Percentiles rank a stretch among this genome's conserved stretches.
phyloP scores from a whole-genome alignment of 108 stramenopile species.

The Conticribra weissflogii region DNA sequence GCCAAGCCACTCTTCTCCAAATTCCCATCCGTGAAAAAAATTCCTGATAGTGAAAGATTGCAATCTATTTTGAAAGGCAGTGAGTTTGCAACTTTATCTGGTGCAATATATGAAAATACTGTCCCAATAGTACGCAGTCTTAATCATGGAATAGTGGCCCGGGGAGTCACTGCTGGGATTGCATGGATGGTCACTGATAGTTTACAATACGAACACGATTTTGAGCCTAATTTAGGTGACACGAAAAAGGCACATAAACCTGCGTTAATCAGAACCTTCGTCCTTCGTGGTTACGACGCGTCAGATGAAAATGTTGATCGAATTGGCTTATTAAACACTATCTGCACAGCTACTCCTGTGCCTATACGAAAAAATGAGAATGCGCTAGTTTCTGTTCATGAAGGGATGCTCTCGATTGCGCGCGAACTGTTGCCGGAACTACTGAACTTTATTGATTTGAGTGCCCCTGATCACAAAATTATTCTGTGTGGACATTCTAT shows the following conservation, averaged over 20 bases:
- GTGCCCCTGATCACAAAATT: conserved; percentile 63
- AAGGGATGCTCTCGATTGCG: conserved; percentile 70
- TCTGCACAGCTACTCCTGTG: conserved; percentile 65
- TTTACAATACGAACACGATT: conserved; percentile 46
- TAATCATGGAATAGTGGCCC: conserved; percentile 68
- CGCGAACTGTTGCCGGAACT: conserved; percentile 63
- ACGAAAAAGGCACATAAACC: conserved; percentile 15
- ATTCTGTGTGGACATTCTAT: conserved; percentile 85
- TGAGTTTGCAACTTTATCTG: conserved; percentile 69
- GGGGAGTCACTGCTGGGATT: conserved; percentile 77
- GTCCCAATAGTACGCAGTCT: conserved; percentile 43
- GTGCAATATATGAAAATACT: conserved; percentile 73
- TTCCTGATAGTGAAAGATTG: conserved; percentile 19
- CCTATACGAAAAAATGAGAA: conserved; percentile 27
- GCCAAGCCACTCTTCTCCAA: conserved; percentile 25
- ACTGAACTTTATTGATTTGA: conserved; percentile 63
- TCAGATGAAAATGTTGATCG: conserved; percentile 82
- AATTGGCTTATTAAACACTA: conserved; percentile 60
- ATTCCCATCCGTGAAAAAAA: conserved; percentile 24
- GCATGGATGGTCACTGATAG: conserved; percentile 81
- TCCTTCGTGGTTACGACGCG: conserved; percentile 89
- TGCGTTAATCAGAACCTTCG: conserved; percentile 66
- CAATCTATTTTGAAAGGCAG: conserved; percentile 48
- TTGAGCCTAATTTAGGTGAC: conserved; percentile 5
- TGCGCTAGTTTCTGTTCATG: conserved; percentile 60